These are phyloP conservation scores for Geotrichum bryndzae DNA, from an alignment of 1,139 yeast species.

Conservation along the genomic window DNA sequence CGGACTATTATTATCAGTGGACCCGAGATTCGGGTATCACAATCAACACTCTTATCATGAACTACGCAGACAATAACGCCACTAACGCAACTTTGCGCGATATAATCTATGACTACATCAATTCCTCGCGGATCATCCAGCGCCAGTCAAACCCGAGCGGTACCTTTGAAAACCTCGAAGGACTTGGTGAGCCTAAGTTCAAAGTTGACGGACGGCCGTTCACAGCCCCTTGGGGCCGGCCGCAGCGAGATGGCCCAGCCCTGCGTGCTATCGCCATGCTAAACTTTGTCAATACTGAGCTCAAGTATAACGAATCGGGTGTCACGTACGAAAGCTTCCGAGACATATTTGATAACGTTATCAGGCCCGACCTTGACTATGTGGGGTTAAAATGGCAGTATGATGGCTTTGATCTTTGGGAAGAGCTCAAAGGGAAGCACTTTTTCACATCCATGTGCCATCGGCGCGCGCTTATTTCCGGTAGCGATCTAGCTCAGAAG, in stretches of 20 bases:
- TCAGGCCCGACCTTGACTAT: slow-evolving; percentile 69
- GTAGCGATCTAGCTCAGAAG: slow-evolving; percentile 43
- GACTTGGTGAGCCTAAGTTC: slow-evolving; percentile 89
- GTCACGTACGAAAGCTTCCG: slow-evolving; percentile 20
- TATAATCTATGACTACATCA: slow-evolving; percentile 54
- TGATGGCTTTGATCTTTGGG: slow-evolving; percentile 86
- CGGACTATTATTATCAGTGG: slow-evolving; percentile 89
- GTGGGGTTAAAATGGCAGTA: slow-evolving; percentile 57
- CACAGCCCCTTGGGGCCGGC: slow-evolving; percentile 78
- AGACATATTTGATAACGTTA: slow-evolving; percentile 37
- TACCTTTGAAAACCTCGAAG: slow-evolving; percentile 43
- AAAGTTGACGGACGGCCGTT: slow-evolving; percentile 59
- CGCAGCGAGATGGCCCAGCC: slow-evolving; percentile 95
- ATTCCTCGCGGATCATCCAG: slow-evolving; percentile 55
- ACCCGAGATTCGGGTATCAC: slow-evolving; percentile 84
- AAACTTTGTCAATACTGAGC: slow-evolving; percentile 47
- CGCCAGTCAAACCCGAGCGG: slow-evolving; percentile 67
- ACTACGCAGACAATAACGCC: slow-evolving; percentile 40
- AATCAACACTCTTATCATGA: slow-evolving; percentile 55
- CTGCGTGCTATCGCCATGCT: slow-evolving; percentile 62
- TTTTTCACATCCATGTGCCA: slow-evolving; percentile 76
- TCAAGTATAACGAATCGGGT: slow-evolving; percentile 30
- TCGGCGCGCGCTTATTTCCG: slow-evolving; percentile 59
- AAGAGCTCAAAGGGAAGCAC: slow-evolving; percentile 69
- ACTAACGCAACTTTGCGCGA: slow-evolving; percentile 33